Conservation (phyloP, 805 yeast genomes). For the Hanseniaspora occidentalis region DNA sequence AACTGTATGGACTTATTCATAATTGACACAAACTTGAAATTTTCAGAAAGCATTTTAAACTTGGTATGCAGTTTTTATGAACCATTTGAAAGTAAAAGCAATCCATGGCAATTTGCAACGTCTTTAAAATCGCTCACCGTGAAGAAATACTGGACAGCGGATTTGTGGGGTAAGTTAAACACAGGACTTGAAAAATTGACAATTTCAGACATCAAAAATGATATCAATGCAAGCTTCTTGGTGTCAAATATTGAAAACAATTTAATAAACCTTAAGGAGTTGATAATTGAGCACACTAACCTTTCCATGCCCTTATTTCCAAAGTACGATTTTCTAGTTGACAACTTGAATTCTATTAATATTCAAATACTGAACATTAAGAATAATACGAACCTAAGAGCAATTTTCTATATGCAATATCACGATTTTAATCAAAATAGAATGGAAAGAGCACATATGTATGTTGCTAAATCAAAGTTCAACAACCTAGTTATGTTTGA, state of each 20-base stretch:
- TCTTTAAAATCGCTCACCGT: neutral
- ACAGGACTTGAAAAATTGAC: neutral
- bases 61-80: neutral
- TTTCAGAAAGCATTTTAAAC: neutral
- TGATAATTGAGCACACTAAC: constrained; percentile 2
- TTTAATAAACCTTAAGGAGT: neutral
- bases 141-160: constrained; percentile 3
- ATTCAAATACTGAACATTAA: constrained; percentile 3
- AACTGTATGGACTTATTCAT: neutral
- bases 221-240: neutral
- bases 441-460: constrained; percentile 53
- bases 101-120: constrained; percentile 1
- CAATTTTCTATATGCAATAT: neutral
- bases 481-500: constrained; percentile 92
- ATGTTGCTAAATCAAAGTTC: constrained; percentile 76
- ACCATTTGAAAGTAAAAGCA: neutral
- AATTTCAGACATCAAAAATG: neutral
- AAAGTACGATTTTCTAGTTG: constrained; percentile 1
- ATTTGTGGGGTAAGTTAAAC: constrained; percentile 2
- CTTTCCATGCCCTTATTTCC: constrained; percentile 2
- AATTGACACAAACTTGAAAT: neutral
- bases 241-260: neutral
- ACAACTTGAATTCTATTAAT: neutral
- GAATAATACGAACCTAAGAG: constrained; percentile 1
- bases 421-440: neutral